Evolutionary conservation across 2,329 filamentous ascomycete species (phyloP), one percentile per base, ranked within the genome.

Genomic region (Blastomyces parvus): DNA sequence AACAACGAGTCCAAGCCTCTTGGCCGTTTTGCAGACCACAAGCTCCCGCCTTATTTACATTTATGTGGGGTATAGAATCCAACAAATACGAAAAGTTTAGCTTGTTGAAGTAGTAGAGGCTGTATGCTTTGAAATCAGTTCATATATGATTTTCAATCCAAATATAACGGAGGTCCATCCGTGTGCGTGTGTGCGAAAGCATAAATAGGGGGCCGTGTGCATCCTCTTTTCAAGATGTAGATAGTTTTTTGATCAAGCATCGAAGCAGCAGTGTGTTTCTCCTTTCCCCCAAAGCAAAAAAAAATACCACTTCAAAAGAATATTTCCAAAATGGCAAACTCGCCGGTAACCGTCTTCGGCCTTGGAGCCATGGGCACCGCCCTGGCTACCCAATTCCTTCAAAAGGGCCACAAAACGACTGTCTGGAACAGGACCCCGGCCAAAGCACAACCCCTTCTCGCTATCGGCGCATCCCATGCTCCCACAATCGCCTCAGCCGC

Each of bases 341-440:
- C 44, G 2, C 56, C 56, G 14, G 36, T 59, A 19, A n/a, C 33
- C 36, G 42, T 63, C 50, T 27, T 63, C 59, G 62, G 62, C 57
- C 44, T 61, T 13, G 62, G 62, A 22, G 62, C 33, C 33, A 63
- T 63, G 62, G 62, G 62, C 42, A 46, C 52, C 17, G 48, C 50
- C 48, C 59, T 64, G 13, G 50, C 59, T 25, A 55, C 62, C 44
- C 33, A 59, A 11, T 61, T 64, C 62, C 38, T 61, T 14, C 38
- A n/a, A 36, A 27, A 55, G 3, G n/a, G 8, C n/a, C 33, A 61
- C 40, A 48, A 25, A 61, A 61, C 62, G 9, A 64, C 59, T 5
- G 59, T 61, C 7, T 64, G 59, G 59, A 64, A 64, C 50, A n/a
- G 59, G n/a, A 61, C 62, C 19, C 22, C 48, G 30, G 22, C 58